A percentile compares a stretch with the other conserved stretches of the same genome.
phyloP scores from a whole-genome alignment of 495 filamentous ascomycete genomes.

The Penicillium taxi region DNA sequence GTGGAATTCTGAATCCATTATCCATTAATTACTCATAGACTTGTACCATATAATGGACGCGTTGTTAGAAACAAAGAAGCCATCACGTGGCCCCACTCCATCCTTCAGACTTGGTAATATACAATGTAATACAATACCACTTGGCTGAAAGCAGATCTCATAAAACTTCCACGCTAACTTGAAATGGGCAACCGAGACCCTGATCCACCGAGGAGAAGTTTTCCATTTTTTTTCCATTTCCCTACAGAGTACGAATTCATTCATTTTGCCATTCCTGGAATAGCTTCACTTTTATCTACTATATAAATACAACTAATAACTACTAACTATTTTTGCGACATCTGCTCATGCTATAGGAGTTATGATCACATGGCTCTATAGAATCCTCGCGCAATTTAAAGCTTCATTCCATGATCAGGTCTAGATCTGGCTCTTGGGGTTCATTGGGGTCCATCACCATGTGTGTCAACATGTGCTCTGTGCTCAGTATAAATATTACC shows the following conservation, averaged over 20 bases:
- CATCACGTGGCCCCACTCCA: constrained; percentile 6
- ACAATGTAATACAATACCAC: not conserved
- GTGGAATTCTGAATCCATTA: not conserved
- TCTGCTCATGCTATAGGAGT: constrained; percentile 7
- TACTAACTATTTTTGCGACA: constrained; percentile 22
- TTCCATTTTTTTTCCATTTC: not conserved
- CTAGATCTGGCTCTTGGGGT: constrained; percentile 1
- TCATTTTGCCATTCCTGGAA: not conserved
- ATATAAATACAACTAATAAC: constrained; percentile 7
- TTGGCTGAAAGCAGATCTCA: not conserved
- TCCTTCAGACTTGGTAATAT: not conserved
- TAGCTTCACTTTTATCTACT: constrained; percentile 1
- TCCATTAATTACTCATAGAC: not conserved
- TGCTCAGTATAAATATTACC: constrained; percentile 27
- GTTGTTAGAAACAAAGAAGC: not conserved
- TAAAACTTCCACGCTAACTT: constrained; percentile 3
- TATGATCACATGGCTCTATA: constrained; percentile 2
- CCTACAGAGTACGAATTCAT: not conserved
- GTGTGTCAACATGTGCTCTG: constrained; percentile 26
- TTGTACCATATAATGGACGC: not conserved
- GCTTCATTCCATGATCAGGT: constrained; percentile 4
- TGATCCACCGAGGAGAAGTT: constrained; percentile 4
- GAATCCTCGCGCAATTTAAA: not conserved
- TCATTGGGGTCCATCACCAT: constrained; percentile 1
- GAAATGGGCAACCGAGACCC: constrained; percentile 14